Percentiles rank a stretch among this genome's conserved stretches.
Evolutionary conservation across 495 filamentous ascomycete genomes (phyloP).

Genomic region (Aspergillus cavernicola): DNA sequence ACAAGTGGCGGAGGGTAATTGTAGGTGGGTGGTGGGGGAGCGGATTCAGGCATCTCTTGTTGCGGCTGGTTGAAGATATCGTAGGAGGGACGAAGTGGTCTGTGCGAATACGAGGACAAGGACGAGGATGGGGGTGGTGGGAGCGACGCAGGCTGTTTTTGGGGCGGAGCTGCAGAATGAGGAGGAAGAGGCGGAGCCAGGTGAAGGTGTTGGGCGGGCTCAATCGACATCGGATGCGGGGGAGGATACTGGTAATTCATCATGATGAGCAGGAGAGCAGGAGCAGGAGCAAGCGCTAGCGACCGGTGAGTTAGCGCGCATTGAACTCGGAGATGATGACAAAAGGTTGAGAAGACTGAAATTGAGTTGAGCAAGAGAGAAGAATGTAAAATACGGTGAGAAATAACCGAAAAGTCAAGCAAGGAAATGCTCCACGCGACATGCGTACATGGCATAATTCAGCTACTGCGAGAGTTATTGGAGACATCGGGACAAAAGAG

Average conservation of each 20-base stretch:
- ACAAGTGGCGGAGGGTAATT: conserved; percentile 26
- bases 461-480: conserved; percentile 15
- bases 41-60: conserved; percentile 26
- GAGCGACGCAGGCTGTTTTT: conserved; percentile 14
- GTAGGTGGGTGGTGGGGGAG: conserved; percentile 11
- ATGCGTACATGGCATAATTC: no score
- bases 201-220: neutral
- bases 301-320: conserved; percentile 8
- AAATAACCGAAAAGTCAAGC: conserved; percentile 17
- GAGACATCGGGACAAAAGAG: conserved; percentile 14
- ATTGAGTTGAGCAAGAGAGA: neutral
- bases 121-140: conserved; percentile 5
- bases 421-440: conserved; percentile 18
- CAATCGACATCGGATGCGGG: conserved; percentile 2
- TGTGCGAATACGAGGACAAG: conserved; percentile 21
- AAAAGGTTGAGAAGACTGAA: neutral
- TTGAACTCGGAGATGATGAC: no score
- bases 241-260: conserved; percentile 14
- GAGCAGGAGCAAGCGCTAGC: neutral
- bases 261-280: neutral
- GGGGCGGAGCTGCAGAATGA: conserved; percentile 20
- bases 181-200: conserved; percentile 1
- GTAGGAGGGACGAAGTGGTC: conserved; percentile 15
- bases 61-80: conserved; percentile 25
- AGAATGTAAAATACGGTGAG: conserved; percentile 10